A percentile compares a stretch with the other conserved stretches of the same genome.
Conservation (phyloP, 495 filamentous ascomycete genomes). For the Pyrenopolyporus hunteri region DNA sequence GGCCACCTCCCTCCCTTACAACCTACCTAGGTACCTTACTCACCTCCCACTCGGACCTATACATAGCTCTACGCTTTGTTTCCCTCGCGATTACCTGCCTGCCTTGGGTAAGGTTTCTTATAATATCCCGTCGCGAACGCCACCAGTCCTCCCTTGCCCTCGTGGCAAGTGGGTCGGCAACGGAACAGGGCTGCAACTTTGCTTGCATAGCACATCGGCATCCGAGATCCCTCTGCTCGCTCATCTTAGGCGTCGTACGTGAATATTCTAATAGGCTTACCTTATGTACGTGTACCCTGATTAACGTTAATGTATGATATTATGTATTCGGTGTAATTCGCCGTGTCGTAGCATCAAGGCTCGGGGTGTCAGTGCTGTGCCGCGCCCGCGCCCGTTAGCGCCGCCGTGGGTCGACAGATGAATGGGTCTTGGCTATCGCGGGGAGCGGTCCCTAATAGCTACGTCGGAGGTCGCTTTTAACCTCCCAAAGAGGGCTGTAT, state of each 20-base stretch:
- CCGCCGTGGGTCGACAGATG: neutral
- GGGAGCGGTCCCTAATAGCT: neutral
- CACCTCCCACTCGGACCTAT: neutral
- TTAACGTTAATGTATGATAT: too few species aligned
- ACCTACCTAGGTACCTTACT: conserved; percentile 10
- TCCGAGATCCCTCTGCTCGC: neutral
- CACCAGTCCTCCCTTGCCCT: neutral
- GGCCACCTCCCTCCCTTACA: conserved; percentile 2
- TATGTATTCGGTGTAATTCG: too few species aligned
- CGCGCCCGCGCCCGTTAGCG: neutral
- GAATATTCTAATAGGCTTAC: too few species aligned
- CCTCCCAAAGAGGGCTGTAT: neutral
- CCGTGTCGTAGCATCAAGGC: too few species aligned
- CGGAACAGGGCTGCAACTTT: neutral
- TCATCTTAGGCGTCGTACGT: too few species aligned
- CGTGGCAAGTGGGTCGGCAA: conserved; percentile 12
- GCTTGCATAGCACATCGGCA: neutral
- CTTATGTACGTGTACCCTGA: too few species aligned
- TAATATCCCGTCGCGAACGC: conserved; percentile 3
- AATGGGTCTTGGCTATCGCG: conserved; percentile 1
- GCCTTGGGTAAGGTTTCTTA: neutral
- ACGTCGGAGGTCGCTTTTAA: neutral
- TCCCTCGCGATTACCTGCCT: neutral
- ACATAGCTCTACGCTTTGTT: neutral
- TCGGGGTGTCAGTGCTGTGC: neutral